A percentile compares a stretch with the other conserved stretches of the same genome.
Evolutionary conservation across 2,329 filamentous ascomycete species (phyloP).

Genomic region (Zelopaecilomyces penicillatus): DNA sequence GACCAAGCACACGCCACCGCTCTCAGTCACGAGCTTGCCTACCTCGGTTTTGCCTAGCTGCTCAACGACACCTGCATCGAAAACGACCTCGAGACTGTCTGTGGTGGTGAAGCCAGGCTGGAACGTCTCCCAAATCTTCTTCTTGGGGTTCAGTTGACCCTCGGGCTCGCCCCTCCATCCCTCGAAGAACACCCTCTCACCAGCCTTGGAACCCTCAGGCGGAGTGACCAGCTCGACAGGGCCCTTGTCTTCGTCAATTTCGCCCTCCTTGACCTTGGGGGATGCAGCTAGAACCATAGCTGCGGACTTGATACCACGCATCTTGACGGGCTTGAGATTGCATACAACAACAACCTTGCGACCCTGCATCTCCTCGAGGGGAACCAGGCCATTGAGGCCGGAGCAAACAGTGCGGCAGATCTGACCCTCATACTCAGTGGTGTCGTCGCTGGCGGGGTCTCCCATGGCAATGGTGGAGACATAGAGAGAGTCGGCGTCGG

Average conservation of each 20-base stretch:
- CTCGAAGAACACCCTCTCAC: constrained; percentile 86
- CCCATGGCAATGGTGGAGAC: constrained; percentile 95
- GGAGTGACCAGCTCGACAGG: constrained; percentile 88
- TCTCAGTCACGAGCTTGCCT: constrained; percentile 65
- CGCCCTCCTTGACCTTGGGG: constrained; percentile 72
- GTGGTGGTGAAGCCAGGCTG: constrained; percentile 95
- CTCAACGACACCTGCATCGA: constrained; percentile 71
- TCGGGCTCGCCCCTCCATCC: constrained; percentile 92
- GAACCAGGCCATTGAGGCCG: constrained; percentile 85
- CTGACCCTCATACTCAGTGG: constrained; percentile 83
- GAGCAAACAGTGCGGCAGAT: constrained; percentile 94
- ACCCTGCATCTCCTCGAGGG: constrained; percentile 91
- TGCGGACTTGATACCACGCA: constrained; percentile 73
- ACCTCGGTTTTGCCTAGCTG: constrained; percentile 63
- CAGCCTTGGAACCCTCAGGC: constrained; percentile 68
- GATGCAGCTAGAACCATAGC: constrained; percentile 95
- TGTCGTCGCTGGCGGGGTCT: constrained; percentile 82
- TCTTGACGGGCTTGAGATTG: constrained; percentile 98
- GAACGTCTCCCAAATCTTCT: constrained; percentile 97
- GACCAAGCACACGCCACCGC: constrained; percentile 75
- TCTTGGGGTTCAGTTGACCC: constrained; percentile 93
- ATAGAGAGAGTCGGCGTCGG: constrained; percentile 91
- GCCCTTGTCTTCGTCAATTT: constrained; percentile 75
- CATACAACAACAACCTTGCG: constrained; percentile 93
- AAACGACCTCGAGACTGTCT: constrained; percentile 69